Evolutionary conservation across 179 eudicot species (phyloP).

Genomic region (Silene vulgaris): DNA sequence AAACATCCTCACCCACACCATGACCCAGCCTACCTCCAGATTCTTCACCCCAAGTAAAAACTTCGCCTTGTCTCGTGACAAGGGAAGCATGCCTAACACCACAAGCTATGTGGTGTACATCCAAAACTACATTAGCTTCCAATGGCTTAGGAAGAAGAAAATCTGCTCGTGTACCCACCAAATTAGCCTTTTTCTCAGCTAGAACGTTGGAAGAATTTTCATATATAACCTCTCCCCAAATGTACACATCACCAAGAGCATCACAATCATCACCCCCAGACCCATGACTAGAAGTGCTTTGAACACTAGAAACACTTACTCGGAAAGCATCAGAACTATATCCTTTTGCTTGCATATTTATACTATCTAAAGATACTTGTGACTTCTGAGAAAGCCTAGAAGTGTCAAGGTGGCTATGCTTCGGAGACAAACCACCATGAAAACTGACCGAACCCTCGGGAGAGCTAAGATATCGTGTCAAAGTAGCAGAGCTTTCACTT

Average conservation of each 20-base stretch:
- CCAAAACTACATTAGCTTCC: conserved; percentile 72
- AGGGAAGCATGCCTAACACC: conserved; percentile 82
- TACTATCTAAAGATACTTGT: conserved; percentile 65
- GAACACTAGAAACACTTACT: conserved; percentile 87
- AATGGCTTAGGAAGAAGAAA: conserved; percentile 70
- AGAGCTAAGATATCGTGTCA: conserved; percentile 54
- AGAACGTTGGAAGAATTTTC: conserved; percentile 51
- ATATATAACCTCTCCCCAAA: conserved; percentile 84
- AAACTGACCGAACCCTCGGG: conserved; percentile 57
- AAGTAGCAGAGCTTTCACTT: conserved; percentile 62
- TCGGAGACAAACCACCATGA: conserved; percentile 49
- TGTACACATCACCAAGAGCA: conserved; percentile 82
- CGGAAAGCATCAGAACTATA: conserved; percentile 66
- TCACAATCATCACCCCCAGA: conserved; percentile 82
- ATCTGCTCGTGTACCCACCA: conserved; percentile 48
- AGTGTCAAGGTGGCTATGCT: conserved; percentile 39
- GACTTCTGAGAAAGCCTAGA: conserved; percentile 44
- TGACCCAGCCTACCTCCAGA: conserved; percentile 93
- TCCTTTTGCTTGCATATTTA: conserved; percentile 76
- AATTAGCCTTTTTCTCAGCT: conserved; percentile 40
- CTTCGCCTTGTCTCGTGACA: conserved; percentile 83
- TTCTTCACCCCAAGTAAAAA: conserved; percentile 93
- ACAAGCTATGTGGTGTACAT: conserved; percentile 79
- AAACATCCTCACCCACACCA: conserved; percentile 68
- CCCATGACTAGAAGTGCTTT: conserved; percentile 89